phyloP scores from a whole-genome alignment of 805 yeast species.

The Hanseniaspora taiwanica region DNA sequence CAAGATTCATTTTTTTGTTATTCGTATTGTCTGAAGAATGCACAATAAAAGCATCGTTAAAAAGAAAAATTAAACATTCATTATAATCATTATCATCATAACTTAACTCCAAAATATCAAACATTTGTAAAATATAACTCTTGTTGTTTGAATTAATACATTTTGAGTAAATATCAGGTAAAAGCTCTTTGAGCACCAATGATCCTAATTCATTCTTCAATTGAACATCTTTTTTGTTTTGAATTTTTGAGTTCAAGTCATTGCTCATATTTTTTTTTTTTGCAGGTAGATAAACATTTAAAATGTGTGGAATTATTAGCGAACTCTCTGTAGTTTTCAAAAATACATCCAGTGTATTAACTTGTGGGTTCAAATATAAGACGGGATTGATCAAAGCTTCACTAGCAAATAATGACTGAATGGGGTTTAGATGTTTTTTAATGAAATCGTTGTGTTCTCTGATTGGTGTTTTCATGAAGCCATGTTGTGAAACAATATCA shows the following conservation, averaged over 20 bases:
- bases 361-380: neutral
- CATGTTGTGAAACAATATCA: neutral
- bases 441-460: neutral
- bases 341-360: neutral
- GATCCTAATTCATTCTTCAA: neutral
- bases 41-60: neutral
- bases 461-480: constrained; percentile 2
- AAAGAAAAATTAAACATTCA: neutral
- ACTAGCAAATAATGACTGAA: neutral
- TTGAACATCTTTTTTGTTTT: neutral
- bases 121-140: neutral
- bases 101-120: neutral
- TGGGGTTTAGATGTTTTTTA: neutral
- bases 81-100: neutral
- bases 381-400: neutral
- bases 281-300: constrained; percentile 7
- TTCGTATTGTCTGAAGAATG: neutral
- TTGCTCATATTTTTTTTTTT: constrained; percentile 6
- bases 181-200: neutral
- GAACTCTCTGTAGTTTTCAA: constrained; percentile 8
- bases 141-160: neutral
- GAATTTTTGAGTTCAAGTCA: constrained; percentile 1
- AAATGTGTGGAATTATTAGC: constrained; percentile 11
- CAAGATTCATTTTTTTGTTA: neutral
- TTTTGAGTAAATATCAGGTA: neutral